Conservation (phyloP, 1,284 basidiomycete species). For the Ustilago sp. region DNA sequence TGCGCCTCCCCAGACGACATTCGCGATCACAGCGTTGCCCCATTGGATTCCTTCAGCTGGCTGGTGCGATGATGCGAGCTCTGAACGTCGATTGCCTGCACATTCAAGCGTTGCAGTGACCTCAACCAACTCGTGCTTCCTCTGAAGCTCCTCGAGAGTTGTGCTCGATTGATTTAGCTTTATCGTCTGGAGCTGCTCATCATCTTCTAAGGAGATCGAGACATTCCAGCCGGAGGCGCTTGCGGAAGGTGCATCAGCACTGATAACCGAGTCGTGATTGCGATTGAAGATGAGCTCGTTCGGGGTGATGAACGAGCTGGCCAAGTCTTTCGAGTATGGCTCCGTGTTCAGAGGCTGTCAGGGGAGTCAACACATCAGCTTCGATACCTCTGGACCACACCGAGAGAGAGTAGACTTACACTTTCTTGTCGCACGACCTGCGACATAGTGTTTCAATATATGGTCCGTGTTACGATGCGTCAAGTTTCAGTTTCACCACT, state of each 20-base stretch:
- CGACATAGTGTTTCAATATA: slow-evolving; percentile 2
- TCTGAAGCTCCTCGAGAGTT: slow-evolving; percentile 26
- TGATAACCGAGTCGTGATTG: slow-evolving; percentile 51
- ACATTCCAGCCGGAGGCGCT: slow-evolving; percentile 18
- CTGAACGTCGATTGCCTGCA: slow-evolving; percentile 53
- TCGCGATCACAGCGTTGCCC: slow-evolving; percentile 52
- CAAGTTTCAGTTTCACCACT: not conserved
- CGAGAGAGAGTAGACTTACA: slow-evolving; percentile 15
- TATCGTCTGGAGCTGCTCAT: not conserved
- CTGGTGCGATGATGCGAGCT: slow-evolving; percentile 31
- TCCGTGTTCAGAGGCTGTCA: slow-evolving; percentile 54
- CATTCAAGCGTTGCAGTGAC: slow-evolving; percentile 55
- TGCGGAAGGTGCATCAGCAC: not conserved
- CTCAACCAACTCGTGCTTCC: slow-evolving; percentile 11
- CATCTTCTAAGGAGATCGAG: slow-evolving; percentile 24
- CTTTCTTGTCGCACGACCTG: slow-evolving; percentile 31
- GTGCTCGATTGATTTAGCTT: not conserved
- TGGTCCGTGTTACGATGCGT: not conserved
- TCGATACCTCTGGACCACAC: not conserved
- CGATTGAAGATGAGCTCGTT: slow-evolving; percentile 50
- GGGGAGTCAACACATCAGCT: not conserved
- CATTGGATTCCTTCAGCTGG: slow-evolving; percentile 54
- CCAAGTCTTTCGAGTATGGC: slow-evolving; percentile 23
- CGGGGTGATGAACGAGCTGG: slow-evolving; percentile 43
- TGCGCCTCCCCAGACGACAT: slow-evolving; percentile 47